A percentile compares a stretch with the other conserved stretches of the same genome.
Conservation (phyloP, 192 early-diverging fungal species). For the Backusella psychrophila region DNA sequence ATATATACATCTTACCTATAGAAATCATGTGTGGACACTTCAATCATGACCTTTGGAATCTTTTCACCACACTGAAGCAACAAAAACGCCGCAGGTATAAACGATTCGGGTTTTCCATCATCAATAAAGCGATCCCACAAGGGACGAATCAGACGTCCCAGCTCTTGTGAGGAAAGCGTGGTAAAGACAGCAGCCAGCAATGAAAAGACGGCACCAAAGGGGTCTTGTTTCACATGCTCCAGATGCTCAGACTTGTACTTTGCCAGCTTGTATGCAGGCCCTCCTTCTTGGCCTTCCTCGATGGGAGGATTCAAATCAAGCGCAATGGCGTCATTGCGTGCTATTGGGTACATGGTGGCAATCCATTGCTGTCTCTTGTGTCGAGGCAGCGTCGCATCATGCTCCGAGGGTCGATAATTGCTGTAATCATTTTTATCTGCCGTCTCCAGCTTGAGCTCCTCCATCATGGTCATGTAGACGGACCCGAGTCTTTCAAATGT, state of each 20-base stretch:
- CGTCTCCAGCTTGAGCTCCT: constrained; percentile 2
- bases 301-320: constrained; percentile 10
- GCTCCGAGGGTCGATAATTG: background rate
- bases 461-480: constrained; percentile 26
- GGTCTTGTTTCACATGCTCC: constrained; percentile 39
- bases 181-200: constrained; percentile 53
- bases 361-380: constrained; percentile 15
- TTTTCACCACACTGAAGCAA: constrained; percentile 59
- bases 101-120: constrained; percentile 40
- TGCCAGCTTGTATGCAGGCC: constrained; percentile 9
- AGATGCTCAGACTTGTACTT: constrained; percentile 33
- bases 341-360: constrained; percentile 9
- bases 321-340: background rate
- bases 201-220: constrained; percentile 42
- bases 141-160: constrained; percentile 30
- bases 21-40: constrained; percentile 43
- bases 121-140: constrained; percentile 52
- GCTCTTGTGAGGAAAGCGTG: constrained; percentile 40
- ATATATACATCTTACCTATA: constrained; percentile 34
- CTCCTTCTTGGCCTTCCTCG: background rate
- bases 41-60: constrained; percentile 39
- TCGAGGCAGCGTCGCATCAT: background rate
- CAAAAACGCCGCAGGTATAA: constrained; percentile 48
- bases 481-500: constrained; percentile 36
- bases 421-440: background rate